These are phyloP conservation scores for Fusarium proliferatum DNA, from an alignment of 2,329 filamentous ascomycete species.

Conservation along the genomic window DNA sequence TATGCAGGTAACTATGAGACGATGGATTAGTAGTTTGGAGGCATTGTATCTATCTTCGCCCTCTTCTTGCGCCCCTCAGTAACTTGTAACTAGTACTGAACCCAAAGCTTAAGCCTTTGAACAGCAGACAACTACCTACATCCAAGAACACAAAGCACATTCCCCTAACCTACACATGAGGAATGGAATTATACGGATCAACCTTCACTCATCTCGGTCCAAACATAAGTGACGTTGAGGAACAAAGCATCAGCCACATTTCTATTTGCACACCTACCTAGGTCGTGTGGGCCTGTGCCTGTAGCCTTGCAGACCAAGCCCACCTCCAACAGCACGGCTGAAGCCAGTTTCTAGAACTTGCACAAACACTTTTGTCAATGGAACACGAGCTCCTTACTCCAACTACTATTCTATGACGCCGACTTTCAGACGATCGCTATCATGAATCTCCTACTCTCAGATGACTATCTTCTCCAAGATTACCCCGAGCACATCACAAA, in stretches of 20 bases:
- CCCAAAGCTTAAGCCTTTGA: neutral
- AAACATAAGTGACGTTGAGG: neutral
- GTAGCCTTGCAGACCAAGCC: constrained; percentile 51
- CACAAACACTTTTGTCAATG: constrained; percentile 36
- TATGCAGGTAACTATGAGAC: neutral
- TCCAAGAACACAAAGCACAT: neutral
- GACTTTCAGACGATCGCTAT: constrained; percentile 2
- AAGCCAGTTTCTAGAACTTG: constrained; percentile 35
- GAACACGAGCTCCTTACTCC: constrained; percentile 27
- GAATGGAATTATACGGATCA: neutral
- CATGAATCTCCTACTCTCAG: constrained; percentile 71
- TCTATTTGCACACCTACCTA: constrained; percentile 32
- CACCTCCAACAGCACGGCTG: constrained; percentile 41
- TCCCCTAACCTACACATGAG: neutral
- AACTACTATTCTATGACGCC: neutral
- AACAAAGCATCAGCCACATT: constrained; percentile 25
- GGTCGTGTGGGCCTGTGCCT: neutral
- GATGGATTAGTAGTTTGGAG: neutral
- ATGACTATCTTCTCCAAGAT: constrained; percentile 77
- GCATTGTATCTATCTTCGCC: neutral
- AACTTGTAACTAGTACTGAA: neutral
- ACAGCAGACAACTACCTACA: neutral
- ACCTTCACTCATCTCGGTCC: neutral
- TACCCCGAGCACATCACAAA: constrained; percentile 92
- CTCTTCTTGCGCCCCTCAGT: neutral